Base-by-base conservation (phyloP, 345 rosid genomes). In the Euphorbia pulcherrima region DNA sequence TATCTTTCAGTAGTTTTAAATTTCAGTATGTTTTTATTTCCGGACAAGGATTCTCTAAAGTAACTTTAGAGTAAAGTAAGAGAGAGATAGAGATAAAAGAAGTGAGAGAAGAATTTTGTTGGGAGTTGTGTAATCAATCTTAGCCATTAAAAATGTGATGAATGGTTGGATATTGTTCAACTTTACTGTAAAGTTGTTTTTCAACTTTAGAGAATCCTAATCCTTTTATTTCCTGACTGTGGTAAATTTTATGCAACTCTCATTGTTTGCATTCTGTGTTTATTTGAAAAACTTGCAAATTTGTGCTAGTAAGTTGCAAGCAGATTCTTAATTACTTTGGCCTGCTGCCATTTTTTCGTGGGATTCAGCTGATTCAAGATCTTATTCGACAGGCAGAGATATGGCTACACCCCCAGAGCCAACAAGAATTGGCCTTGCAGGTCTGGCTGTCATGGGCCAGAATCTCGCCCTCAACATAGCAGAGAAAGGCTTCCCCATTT, bases 381-480 rank as follows among this genome's bases (percentile, higher is more conserved):
- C 7, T 65, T 54, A 29, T 60, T 72, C 40, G 24, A 60, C 79
- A 86, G 83, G 65, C 24, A 72, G 66, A 75, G 63, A 28, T 52
- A 92, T 90, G 98, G 92, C 89, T 53, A 73, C 77, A 47, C 82
- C 80, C 40, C 77, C 80, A 37, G 35, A 73, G 24, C 85, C 68
- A 47, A 85, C 94, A 1, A 88, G 98, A 83, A 86, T 93, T 39
- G 97, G 98, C 67, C 80, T 93, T 55, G 98, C 98, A 69, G 98
- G 96, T 73, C 82, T 93, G 1, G 98, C 98, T 23, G 98, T 90
- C 64, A 93, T 93, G 98, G 98, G 98, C 73, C 98, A 93, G 78
- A 92, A 92, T 78, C 79, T 90, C 39, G 97, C 97, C 51, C 92
- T 92, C 72, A 92, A 90, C 82, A 90, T 92, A 46, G 98, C 98